phyloP scores from a whole-genome alignment of 2,329 filamentous ascomycete species.

The Byssothecium circinans region DNA sequence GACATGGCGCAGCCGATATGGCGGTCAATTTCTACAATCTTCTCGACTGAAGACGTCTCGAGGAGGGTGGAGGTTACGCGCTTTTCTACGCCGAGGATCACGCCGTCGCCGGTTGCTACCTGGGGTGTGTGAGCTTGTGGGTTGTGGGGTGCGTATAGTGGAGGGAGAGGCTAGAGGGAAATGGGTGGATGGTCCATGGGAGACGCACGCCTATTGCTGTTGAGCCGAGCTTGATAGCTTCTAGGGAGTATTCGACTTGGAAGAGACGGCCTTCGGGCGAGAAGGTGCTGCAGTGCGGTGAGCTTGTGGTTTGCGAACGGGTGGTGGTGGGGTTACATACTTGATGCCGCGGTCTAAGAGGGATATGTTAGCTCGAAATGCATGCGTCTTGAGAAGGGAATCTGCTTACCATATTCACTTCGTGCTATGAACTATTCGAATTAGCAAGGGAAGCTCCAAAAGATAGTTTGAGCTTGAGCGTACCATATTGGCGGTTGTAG shows the following conservation, averaged over 20 bases:
- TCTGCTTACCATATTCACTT: constrained; percentile 91
- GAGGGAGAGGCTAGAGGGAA: background rate
- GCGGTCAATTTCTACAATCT: constrained; percentile 98
- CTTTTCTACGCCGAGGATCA: constrained; percentile 97
- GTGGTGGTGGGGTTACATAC: constrained; percentile 55
- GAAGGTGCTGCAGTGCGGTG: constrained; percentile 73
- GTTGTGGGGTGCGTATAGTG: constrained; percentile 2
- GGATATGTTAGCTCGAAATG: constrained; percentile 21
- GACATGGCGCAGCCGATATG: constrained; percentile 99
- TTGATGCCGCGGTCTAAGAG: constrained; percentile 91
- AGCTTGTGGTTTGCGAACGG: constrained; percentile 17
- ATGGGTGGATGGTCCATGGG: background rate
- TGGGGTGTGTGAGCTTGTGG: constrained; percentile 33
- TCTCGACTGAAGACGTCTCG: constrained; percentile 96
- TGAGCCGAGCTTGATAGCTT: constrained; percentile 98
- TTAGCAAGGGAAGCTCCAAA: constrained; percentile 37
- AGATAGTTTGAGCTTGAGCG: constrained; percentile 20
- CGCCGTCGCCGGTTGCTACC: constrained; percentile 90
- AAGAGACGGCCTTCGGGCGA: constrained; percentile 99
- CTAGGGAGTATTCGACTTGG: constrained; percentile 99
- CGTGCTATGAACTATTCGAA: constrained; percentile 84
- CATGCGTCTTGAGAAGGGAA: constrained; percentile 13
- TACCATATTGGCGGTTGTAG: constrained; percentile 35
- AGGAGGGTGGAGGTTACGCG: constrained; percentile 96
- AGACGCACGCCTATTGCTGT: constrained; percentile 85